phyloP scores from a whole-genome alignment of 2,329 filamentous ascomycete genomes.

The Periconia sp. region DNA sequence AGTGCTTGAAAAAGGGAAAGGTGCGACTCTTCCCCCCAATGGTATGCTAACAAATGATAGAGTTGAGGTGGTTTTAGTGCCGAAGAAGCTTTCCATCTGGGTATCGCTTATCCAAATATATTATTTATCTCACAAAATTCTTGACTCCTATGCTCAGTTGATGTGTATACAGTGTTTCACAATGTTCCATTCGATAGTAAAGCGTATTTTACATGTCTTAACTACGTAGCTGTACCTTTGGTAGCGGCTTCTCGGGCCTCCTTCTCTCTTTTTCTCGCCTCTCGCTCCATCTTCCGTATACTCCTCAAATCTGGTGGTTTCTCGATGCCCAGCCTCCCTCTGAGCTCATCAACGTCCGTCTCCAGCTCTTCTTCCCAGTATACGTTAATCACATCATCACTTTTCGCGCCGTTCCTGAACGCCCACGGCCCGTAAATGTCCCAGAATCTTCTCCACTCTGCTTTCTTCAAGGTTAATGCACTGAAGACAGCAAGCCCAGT shows the following conservation, averaged over 20 bases:
- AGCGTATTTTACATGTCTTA: slow-evolving; percentile 3
- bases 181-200: slow-evolving; percentile 16
- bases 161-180: neutral
- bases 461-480: slow-evolving; percentile 66
- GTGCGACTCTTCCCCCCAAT: neutral
- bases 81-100: slow-evolving; percentile 6
- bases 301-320: slow-evolving; percentile 83
- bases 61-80: slow-evolving; percentile 2
- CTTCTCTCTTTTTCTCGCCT: slow-evolving; percentile 71
- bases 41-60: neutral
- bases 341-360: slow-evolving; percentile 78
- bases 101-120: neutral
- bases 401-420: slow-evolving; percentile 76
- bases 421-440: slow-evolving; percentile 88
- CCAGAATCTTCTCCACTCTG: slow-evolving; percentile 71
- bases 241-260: slow-evolving; percentile 48
- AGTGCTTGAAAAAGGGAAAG: neutral
- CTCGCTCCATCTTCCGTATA: slow-evolving; percentile 73
- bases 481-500: slow-evolving; percentile 85
- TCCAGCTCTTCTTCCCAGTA: slow-evolving; percentile 97
- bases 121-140: neutral
- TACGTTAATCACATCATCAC: slow-evolving; percentile 87
- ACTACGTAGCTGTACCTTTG: slow-evolving; percentile 5
- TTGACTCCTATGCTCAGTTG: neutral
- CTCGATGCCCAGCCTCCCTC: slow-evolving; percentile 80